Conservation (phyloP, 2,329 filamentous ascomycete genomes). For the Trichophyton mentagrophytes region DNA sequence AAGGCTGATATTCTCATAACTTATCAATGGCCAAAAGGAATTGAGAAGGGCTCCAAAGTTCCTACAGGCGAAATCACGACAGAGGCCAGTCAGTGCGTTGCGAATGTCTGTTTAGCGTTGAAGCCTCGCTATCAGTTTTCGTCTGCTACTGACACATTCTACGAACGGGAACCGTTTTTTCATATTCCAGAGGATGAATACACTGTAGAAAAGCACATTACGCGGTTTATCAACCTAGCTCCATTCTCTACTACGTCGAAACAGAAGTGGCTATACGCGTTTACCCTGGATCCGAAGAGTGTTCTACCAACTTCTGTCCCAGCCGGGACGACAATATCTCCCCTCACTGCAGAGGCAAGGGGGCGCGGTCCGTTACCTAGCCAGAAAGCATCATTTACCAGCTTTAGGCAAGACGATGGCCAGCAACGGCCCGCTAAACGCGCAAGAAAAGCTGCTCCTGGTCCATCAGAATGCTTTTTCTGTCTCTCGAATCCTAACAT, state of each 20-base stretch:
- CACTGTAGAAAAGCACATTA: slow-evolving; percentile 49
- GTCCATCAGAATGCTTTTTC: slow-evolving; percentile 81
- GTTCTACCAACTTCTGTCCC: slow-evolving; percentile 52
- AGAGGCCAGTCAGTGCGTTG: slow-evolving; percentile 51
- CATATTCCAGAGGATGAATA: slow-evolving; percentile 44
- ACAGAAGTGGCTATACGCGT: slow-evolving; percentile 51
- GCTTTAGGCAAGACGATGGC: slow-evolving; percentile 28
- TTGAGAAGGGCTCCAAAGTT: slow-evolving; percentile 57
- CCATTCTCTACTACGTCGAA: slow-evolving; percentile 62
- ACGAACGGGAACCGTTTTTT: slow-evolving; percentile 86
- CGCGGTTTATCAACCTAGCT: slow-evolving; percentile 82
- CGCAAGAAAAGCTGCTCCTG: slow-evolving; percentile 39
- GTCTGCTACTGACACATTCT: slow-evolving; percentile 57
- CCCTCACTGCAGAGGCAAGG: slow-evolving; percentile 39
- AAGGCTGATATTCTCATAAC: slow-evolving; percentile 79
- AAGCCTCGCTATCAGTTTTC: slow-evolving; percentile 91
- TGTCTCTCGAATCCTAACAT: slow-evolving; percentile 79
- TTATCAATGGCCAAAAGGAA: slow-evolving; percentile 64
- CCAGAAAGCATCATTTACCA: slow-evolving; percentile 26
- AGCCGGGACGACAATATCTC: slow-evolving; percentile 59
- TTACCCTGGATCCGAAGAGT: slow-evolving; percentile 53
- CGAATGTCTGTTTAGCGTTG: slow-evolving; percentile 63
- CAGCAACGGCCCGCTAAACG: slow-evolving; percentile 30
- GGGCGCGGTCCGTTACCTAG: slow-evolving; percentile 44
- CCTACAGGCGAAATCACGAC: slow-evolving; percentile 42